A percentile compares a stretch with the other conserved stretches of the same genome.
Conservation (phyloP, 2,329 filamentous ascomycete species). For the Ophiostoma pallidulum region DNA sequence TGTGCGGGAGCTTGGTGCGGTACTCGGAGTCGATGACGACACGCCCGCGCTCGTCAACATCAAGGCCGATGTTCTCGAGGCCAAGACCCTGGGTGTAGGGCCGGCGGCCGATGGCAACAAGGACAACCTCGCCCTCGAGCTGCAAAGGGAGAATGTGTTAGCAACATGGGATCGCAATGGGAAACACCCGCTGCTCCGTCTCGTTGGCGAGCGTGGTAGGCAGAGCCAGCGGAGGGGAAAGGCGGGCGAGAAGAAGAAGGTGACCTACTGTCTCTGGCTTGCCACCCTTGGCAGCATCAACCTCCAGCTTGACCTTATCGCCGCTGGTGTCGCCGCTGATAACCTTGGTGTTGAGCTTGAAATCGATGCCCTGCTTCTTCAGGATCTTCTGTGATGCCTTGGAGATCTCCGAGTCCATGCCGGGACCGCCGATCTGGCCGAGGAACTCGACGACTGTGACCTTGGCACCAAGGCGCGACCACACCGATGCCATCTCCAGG, state of each 20-base stretch:
- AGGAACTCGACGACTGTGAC: slow-evolving; percentile 98
- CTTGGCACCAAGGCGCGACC: slow-evolving; percentile 86
- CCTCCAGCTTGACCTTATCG: slow-evolving; percentile 67
- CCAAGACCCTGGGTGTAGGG: slow-evolving; percentile 89
- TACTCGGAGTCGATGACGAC: slow-evolving; percentile 98
- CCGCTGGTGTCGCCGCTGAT: slow-evolving; percentile 70
- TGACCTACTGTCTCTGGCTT: slow-evolving; percentile 75
- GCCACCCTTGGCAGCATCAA: slow-evolving; percentile 92
- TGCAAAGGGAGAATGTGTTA: slow-evolving; percentile 25
- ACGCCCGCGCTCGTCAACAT: slow-evolving; percentile 86
- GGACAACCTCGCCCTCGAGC: slow-evolving; percentile 90
- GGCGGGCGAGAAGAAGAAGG: neutral
- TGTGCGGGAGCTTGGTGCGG: slow-evolving; percentile 94
- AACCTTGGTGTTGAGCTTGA: slow-evolving; percentile 97
- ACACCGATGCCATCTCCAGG: slow-evolving; percentile 96
- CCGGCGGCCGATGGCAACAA: slow-evolving; percentile 91
- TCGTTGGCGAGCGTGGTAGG: too few species aligned
- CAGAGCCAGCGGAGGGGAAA: too few species aligned
- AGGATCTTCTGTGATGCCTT: slow-evolving; percentile 90
- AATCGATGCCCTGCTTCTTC: slow-evolving; percentile 93
- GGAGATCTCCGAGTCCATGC: slow-evolving; percentile 91
- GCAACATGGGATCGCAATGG: neutral
- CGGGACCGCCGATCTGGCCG: slow-evolving; percentile 89
- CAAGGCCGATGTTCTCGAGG: slow-evolving; percentile 86
- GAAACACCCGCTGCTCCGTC: neutral